Percentiles rank a stretch among this genome's conserved stretches.
These are phyloP conservation scores for Pogostemon cablin DNA, from an alignment of 257 asterid genomes.

Conservation along the genomic window DNA sequence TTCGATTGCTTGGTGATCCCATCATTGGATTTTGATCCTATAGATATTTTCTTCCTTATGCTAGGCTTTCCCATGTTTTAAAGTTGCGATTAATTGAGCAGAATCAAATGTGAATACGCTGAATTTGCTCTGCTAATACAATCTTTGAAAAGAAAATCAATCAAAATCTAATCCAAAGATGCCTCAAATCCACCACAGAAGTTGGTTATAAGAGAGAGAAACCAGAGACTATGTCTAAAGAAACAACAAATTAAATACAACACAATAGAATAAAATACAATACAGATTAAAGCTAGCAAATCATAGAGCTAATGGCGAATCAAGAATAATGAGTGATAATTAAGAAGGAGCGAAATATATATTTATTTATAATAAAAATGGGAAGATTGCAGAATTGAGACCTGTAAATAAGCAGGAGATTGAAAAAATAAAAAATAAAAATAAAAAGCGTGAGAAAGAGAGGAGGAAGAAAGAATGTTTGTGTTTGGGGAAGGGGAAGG, in stretches of 20 bases:
- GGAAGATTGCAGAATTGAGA: constrained; percentile 2
- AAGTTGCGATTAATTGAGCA: constrained; percentile 18
- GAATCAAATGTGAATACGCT: constrained; percentile 27
- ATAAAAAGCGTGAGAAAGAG: constrained; percentile 5
- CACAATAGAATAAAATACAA: background rate
- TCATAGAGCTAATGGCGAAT: constrained; percentile 28
- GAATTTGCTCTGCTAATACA: constrained; percentile 29
- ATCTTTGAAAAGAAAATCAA: background rate
- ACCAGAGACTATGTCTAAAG: background rate
- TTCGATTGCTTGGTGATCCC: constrained; percentile 46
- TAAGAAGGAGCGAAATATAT: constrained; percentile 19
- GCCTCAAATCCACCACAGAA: constrained; percentile 13
- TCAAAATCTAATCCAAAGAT: constrained; percentile 6
- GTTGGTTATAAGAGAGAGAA: background rate
- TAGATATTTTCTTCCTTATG: constrained; percentile 60
- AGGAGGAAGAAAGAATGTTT: constrained; percentile 34
- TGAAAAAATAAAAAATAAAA: background rate
- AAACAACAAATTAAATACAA: background rate
- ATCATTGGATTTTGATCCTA: constrained; percentile 49
- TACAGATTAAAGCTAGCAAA: background rate
- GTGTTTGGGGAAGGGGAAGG: constrained; percentile 27
- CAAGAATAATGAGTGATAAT: constrained; percentile 26
- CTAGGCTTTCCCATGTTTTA: constrained; percentile 82
- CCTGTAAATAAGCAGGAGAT: constrained; percentile 18
- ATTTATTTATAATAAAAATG: background rate